Conservation (phyloP, 2,329 filamentous ascomycete species). For the Stromatinia cepivora region DNA sequence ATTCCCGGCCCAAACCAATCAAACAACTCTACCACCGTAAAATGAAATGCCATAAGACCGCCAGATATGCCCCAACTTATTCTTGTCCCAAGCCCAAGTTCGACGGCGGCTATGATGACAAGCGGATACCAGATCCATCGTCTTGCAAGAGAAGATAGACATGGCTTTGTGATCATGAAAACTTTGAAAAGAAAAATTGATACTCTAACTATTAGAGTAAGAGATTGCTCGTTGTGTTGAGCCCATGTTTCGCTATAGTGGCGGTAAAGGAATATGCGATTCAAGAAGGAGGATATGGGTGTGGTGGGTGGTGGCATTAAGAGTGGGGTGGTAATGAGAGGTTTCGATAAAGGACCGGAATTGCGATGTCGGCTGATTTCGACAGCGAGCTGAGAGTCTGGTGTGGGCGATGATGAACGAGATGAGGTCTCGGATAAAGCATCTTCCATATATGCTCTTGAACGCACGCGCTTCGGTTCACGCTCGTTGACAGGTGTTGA, state of each 20-base stretch:
- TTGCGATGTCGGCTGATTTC: conserved; percentile 25
- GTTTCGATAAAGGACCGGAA: conserved; percentile 18
- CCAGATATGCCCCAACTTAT: conserved; percentile 44
- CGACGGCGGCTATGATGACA: conserved; percentile 66
- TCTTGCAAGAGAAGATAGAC: conserved; percentile 68
- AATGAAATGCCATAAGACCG: conserved; percentile 49
- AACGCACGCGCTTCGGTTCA: conserved; percentile 36
- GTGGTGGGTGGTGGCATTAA: conserved; percentile 46
- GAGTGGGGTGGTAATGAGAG: conserved; percentile 41
- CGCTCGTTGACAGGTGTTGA: conserved; percentile 34
- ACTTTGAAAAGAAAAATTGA: conserved; percentile 69
- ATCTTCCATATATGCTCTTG: conserved; percentile 38
- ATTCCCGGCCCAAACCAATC: conserved; percentile 40
- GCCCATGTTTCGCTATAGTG: conserved; percentile 43
- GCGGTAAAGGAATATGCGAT: conserved; percentile 37
- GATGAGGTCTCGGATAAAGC: conserved; percentile 28
- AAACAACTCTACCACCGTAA: conserved; percentile 46
- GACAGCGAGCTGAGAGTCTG: conserved; percentile 28
- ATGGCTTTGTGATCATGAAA: conserved; percentile 63
- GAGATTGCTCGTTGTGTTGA: conserved; percentile 38
- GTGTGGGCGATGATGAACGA: conserved; percentile 29
- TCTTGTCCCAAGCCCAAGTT: conserved; percentile 51
- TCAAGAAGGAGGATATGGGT: conserved; percentile 37
- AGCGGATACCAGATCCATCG: conserved; percentile 66
- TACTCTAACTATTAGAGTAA: conserved; percentile 50